Percentiles rank a stretch among this genome's conserved stretches.
These are phyloP conservation scores for Sclerotinia nivalis DNA, from an alignment of 2,329 filamentous ascomycete species.

Conservation along the genomic window DNA sequence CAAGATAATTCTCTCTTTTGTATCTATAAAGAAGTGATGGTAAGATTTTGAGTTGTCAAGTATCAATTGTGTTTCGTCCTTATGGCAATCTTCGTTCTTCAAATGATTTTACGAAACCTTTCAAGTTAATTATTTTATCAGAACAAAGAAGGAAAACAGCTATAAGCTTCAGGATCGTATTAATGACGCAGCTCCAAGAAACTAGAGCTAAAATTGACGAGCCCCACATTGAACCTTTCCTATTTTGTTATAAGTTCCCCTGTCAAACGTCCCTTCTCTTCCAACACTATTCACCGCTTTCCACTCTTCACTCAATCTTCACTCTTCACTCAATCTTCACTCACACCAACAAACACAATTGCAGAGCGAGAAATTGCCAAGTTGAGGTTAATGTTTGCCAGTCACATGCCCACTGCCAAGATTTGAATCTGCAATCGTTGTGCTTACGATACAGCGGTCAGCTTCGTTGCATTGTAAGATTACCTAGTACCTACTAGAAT, in stretches of 20 bases:
- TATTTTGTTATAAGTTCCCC: background rate
- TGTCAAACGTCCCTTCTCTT: background rate
- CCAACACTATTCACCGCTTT: background rate
- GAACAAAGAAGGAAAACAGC: constrained; percentile 3
- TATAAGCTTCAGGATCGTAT: background rate
- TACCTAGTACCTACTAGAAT: too few relatives aligned
- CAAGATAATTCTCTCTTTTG: background rate
- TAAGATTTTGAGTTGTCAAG: too few relatives aligned
- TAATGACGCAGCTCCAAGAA: constrained; percentile 16
- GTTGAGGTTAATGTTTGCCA: too few relatives aligned
- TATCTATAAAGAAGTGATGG: too few relatives aligned
- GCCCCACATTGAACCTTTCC: constrained; percentile 6
- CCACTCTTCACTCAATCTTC: background rate
- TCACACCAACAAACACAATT: background rate
- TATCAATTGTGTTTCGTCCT: background rate
- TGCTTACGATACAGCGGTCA: too few relatives aligned
- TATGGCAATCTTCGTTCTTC: background rate
- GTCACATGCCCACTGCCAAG: too few relatives aligned
- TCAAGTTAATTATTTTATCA: background rate
- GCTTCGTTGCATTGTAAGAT: too few relatives aligned
- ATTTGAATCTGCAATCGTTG: too few relatives aligned
- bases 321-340: background rate
- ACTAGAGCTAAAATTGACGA: background rate
- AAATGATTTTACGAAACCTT: background rate
- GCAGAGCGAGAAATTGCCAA: too few relatives aligned